Evolutionary conservation across 768 basidiomycete species (phyloP), one percentile per base, ranked within the genome.

Genomic region (Hortiboletus campestris): DNA sequence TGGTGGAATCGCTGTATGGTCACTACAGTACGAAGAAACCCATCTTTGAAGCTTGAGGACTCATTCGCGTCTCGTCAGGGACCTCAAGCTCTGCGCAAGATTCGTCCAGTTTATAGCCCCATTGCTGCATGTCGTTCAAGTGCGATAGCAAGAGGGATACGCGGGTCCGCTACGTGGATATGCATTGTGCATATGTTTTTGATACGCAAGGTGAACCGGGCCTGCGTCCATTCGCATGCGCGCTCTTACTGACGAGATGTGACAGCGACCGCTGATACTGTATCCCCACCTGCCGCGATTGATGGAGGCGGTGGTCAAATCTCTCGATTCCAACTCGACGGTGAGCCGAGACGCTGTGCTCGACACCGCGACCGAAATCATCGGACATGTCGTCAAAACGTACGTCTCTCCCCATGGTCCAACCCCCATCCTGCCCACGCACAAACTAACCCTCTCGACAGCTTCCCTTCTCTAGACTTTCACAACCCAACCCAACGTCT

Each of bases 221-320:
- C n/a, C 35, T 20, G 16, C 95, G 0, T 25, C 4, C 25, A 25
- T 3, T 22, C 11, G 45, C 11, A 19, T 81, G 86, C 12, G 14
- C 6, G 13, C 13, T 10, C 19, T 36, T 35, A 36, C 36, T 56
- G 36, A 63, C 16, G 4, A 9, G 20, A 16, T 31, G 34, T 0
- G 8, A 36, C 62, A 94, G 89, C 86, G 89, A 63, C 94, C 95
- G 1, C 75, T 90, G 29, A 84, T 96, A 9, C 75, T 98, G 40
- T 88, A 92, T 61, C 83, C 90, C 4, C 89, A 88, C 62, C 75
- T 98, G 25, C 88, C 95, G 0, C 82, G 86, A 40, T 75, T 98
- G 43, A 88, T 94, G 72, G 97, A 98, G 67, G 94, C 95, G 1
- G 94, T 98, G 1, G 94, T 98, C 17, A 95, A 94, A 68, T 97